phyloP scores from a whole-genome alignment of 257 asterid genomes.

The Lithospermum erythrorhizon region DNA sequence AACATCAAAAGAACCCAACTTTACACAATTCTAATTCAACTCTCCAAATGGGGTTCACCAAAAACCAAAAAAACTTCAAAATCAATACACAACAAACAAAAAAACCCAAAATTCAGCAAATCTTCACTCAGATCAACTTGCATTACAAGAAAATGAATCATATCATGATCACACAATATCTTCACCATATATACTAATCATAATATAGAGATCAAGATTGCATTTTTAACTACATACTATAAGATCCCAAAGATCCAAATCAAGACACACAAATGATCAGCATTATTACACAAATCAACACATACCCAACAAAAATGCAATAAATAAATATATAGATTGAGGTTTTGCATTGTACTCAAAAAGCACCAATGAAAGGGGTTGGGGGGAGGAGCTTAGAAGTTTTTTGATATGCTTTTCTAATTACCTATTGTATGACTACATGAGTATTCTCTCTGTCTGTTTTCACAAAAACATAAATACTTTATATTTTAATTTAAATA shows the following conservation, averaged over 20 bases:
- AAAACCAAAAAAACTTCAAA: background rate
- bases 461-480: too few relatives aligned
- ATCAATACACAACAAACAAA: background rate
- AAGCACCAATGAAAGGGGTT: background rate
- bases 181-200: too few relatives aligned
- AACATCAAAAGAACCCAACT: too few relatives aligned
- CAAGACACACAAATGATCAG: background rate
- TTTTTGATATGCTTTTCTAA: too few relatives aligned
- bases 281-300: background rate
- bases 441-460: too few relatives aligned
- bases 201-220: too few relatives aligned
- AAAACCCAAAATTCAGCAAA: background rate
- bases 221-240: background rate
- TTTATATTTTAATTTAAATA: too few relatives aligned
- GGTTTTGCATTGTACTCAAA: background rate
- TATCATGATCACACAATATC: background rate
- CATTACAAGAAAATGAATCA: background rate
- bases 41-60: background rate
- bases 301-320: background rate
- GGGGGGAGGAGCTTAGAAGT: too few relatives aligned
- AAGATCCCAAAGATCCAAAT: conserved; percentile 1
- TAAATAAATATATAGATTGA: background rate
- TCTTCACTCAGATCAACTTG: conserved; percentile 1
- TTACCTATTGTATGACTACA: too few relatives aligned
- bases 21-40: background rate